Evolutionary conservation across 2,329 filamentous ascomycete species (phyloP), one percentile per base, ranked within the genome.

Genomic region (Amesomyces nigricolor): DNA sequence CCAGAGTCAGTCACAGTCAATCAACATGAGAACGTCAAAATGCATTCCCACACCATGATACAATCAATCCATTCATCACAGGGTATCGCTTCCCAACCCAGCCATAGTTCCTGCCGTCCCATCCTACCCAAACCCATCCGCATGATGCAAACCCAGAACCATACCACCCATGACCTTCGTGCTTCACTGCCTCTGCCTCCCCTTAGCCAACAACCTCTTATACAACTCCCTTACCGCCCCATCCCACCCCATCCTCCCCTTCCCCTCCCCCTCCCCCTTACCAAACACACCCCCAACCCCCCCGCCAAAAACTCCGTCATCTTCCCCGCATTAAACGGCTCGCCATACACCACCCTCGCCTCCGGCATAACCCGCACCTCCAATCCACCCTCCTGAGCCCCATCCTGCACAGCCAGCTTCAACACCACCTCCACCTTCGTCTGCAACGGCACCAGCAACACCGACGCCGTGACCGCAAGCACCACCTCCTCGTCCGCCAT

Each of bases 301-400:
- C 37, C 78, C 11, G 73, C 69, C 59, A 94, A 66, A 62, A 88
- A 91, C 53, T 89, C 86, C n/a, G 73, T 75, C 75, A 94, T 85
- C 70, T 89, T 91, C 48, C 76, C 80, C 61, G 84, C 82, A 61
- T 89, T 88, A 68, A 91, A 91, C 57, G 80, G 78, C 71, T 92
- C 88, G 0, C 89, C 89, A 67, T 94, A 94, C 2, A 90, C 74
- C 1, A 91, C 82, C 51, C 75, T 76, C 0, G 83, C 87, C 19
- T 72, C 73, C 1, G 78, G 75, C 5, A 71, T 71, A 22, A 87
- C 72, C 13, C 70, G 68, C 37, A 89, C 75, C 1, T 80, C 76
- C 10, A 86, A 9, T 5, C 32, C 42, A 13, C 5, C 42, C 4
- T 13, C 71, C 3, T 78, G 76, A n/a, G 75, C 73, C 1, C 72